Conservation (phyloP, 768 basidiomycete species). For the Gymnopilus junonius region DNA sequence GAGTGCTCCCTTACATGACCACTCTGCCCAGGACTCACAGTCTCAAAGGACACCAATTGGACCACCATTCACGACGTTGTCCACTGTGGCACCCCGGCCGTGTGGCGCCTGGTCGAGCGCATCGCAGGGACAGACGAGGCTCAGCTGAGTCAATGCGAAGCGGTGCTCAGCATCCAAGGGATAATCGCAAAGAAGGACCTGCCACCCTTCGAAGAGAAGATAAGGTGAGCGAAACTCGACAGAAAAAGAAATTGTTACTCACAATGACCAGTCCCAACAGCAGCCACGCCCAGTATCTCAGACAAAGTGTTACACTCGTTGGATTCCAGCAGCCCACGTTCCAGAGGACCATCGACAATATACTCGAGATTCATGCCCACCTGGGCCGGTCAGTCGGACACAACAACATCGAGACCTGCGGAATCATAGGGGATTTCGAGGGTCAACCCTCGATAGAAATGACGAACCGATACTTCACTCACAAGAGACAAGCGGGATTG, state of each 20-base stretch:
- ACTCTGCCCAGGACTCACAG: not conserved
- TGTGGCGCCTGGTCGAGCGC: not conserved
- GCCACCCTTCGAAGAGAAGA: too few relatives aligned
- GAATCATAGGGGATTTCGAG: too few relatives aligned
- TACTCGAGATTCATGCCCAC: too few relatives aligned
- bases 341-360: too few relatives aligned
- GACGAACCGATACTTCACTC: too few relatives aligned
- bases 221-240: too few relatives aligned
- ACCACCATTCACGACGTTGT: not conserved
- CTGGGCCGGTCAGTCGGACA: too few relatives aligned
- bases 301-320: too few relatives aligned
- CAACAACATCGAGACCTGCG: too few relatives aligned
- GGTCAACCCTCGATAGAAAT: too few relatives aligned
- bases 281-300: not conserved
- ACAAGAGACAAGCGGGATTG: too few relatives aligned
- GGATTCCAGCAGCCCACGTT: too few relatives aligned
- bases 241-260: not conserved
- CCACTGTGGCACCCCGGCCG: not conserved
- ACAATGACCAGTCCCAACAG: not conserved
- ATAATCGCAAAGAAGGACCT: slow-evolving; percentile 1
- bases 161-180: not conserved
- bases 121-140: not conserved
- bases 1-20: not conserved
- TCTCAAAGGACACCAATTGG: not conserved
- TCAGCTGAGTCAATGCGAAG: not conserved